These are phyloP conservation scores for Passiflora organensis DNA, from an alignment of 345 rosid species.

Conservation along the genomic window DNA sequence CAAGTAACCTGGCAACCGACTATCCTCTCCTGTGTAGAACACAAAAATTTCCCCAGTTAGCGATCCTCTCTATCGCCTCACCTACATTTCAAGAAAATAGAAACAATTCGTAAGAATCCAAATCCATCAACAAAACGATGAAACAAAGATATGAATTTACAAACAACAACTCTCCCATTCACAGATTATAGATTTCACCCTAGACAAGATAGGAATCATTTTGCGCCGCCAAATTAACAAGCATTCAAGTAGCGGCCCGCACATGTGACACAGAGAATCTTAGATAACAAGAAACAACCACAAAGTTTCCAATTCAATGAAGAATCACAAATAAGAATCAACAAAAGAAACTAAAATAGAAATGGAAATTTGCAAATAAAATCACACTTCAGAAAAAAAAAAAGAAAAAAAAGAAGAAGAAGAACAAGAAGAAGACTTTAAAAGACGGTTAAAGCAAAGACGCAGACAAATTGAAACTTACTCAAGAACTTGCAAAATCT, in stretches of 20 bases:
- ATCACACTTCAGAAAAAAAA: background rate
- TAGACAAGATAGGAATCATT: too few relatives aligned
- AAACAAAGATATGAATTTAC: too few relatives aligned
- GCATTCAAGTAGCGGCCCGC: too few relatives aligned
- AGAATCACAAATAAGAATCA: background rate
- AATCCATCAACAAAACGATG: background rate
- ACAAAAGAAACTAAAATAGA: background rate
- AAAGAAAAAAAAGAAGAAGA: too few relatives aligned
- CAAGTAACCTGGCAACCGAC: conserved; percentile 3
- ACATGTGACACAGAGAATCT: too few relatives aligned
- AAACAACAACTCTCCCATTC: too few relatives aligned
- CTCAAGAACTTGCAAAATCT: conserved; percentile 2
- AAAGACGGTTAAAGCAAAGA: too few relatives aligned
- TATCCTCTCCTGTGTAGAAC: background rate
- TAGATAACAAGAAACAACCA: too few relatives aligned
- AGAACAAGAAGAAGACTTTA: too few relatives aligned
- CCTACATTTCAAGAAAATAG: background rate
- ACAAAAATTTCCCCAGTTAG: background rate
- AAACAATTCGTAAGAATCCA: background rate
- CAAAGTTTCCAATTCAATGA: background rate
- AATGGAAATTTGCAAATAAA: background rate
- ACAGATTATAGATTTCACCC: too few relatives aligned
- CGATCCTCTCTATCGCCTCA: conserved; percentile 14
- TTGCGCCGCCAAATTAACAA: conserved; percentile 3
- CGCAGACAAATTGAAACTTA: conserved; percentile 16